phyloP scores from a whole-genome alignment of 2,329 filamentous ascomycete species.

The Zopfia rhizophila region DNA sequence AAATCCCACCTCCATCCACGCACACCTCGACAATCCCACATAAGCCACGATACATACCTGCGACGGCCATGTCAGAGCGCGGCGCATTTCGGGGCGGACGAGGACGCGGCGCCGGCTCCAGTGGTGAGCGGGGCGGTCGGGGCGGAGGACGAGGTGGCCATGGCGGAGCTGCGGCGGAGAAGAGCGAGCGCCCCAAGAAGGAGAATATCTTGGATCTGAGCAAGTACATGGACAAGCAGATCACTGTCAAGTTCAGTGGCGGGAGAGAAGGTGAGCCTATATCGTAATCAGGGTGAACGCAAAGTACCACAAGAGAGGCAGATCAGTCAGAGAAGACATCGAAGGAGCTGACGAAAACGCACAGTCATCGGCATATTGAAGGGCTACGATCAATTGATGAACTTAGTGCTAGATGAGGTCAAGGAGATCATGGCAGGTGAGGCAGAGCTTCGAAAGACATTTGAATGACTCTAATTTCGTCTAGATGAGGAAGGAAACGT shows the following conservation, averaged over 20 bases:
- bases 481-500: conserved; percentile 94
- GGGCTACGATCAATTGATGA: conserved; percentile 98
- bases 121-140: conserved; percentile 36
- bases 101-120: conserved; percentile 44
- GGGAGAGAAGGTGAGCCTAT: conserved; percentile 86
- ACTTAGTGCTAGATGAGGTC: conserved; percentile 93
- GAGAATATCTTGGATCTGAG: conserved; percentile 96
- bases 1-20: conserved; percentile 19
- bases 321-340: too few species aligned
- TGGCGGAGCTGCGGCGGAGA: conserved; percentile 28
- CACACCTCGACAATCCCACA: conserved; percentile 10
- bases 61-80: conserved; percentile 63
- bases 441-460: conserved; percentile 34
- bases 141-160: conserved; percentile 34
- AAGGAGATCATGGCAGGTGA: conserved; percentile 88
- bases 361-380: conserved; percentile 89
- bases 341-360: too few species aligned
- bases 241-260: conserved; percentile 96
- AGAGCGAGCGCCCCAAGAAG: conserved; percentile 84
- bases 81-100: conserved; percentile 62
- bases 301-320: too few species aligned
- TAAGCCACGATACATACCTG: conserved; percentile 14
- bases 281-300: too few species aligned
- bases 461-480: conserved; percentile 20
- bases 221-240: conserved; percentile 97